These are phyloP conservation scores for Diaporthe amygdali DNA, from an alignment of 2,329 filamentous ascomycete species.

Conservation along the genomic window DNA sequence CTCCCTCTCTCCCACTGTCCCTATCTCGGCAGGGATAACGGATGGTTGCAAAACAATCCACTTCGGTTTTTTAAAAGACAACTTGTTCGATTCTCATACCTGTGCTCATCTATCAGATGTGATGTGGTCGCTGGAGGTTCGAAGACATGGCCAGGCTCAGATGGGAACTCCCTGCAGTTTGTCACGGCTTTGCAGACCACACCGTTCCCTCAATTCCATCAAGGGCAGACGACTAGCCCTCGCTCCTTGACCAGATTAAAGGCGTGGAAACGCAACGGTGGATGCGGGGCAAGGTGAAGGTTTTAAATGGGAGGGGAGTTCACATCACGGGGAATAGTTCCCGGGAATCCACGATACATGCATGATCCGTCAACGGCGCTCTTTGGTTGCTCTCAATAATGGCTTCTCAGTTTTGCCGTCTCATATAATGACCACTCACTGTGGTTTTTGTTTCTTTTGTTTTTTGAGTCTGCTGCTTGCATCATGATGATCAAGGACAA, in stretches of 20 bases:
- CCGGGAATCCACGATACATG: conserved; percentile 5
- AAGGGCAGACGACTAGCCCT: not conserved
- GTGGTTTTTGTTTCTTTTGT: not conserved
- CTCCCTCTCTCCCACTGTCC: no score
- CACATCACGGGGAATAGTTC: not conserved
- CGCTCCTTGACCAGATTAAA: not conserved
- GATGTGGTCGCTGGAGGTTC: not conserved
- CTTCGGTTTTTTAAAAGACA: not conserved
- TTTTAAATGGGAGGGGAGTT: not conserved
- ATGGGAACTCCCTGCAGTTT: not conserved
- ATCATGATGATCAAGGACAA: conserved; percentile 17
- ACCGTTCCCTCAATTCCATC: not conserved
- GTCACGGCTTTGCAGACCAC: not conserved
- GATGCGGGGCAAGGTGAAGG: not conserved
- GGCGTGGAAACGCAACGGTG: not conserved
- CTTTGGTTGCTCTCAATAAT: conserved; percentile 4
- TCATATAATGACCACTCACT: conserved; percentile 10
- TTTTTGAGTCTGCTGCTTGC: conserved; percentile 10
- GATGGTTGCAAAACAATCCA: not conserved
- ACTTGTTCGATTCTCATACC: not conserved
- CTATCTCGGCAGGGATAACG: not conserved
- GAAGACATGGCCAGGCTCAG: not conserved
- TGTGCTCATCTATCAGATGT: not conserved
- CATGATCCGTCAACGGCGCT: conserved; percentile 6
- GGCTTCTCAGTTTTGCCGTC: not conserved